These are phyloP conservation scores for Smittium mucronatum DNA, from an alignment of 371 early-diverging fungal genomes.

Conservation along the genomic window DNA sequence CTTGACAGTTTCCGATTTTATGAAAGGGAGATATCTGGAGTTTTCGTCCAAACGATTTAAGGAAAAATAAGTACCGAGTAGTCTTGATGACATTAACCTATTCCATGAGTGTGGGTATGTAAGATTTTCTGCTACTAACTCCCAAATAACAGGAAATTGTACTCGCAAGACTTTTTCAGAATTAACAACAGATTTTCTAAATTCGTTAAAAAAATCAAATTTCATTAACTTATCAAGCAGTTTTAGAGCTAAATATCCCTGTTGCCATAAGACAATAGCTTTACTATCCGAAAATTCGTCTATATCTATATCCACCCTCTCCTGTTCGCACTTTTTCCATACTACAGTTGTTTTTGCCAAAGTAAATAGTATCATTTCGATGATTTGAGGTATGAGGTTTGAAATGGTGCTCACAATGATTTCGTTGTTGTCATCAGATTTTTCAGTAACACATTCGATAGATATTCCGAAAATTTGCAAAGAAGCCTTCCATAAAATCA, in stretches of 20 bases:
- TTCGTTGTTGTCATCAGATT: neutral
- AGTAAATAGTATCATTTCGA: neutral
- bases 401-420: neutral
- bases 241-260: conserved; percentile 64
- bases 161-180: neutral
- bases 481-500: neutral
- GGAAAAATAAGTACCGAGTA: conserved; percentile 67
- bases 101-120: conserved; percentile 85
- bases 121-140: conserved; percentile 40
- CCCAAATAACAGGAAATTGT: conserved; percentile 34
- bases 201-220: conserved; percentile 13
- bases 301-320: neutral
- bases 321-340: neutral
- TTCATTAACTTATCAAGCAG: conserved; percentile 54
- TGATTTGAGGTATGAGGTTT: neutral
- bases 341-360: neutral
- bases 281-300: conserved; percentile 16
- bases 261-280: conserved; percentile 52
- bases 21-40: neutral
- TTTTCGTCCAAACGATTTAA: neutral
- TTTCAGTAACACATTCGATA: neutral
- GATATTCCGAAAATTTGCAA: neutral
- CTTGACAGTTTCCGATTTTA: neutral
- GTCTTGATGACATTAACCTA: conserved; percentile 49
- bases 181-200: conserved; percentile 12